These are phyloP conservation scores for Trichoderma koningii DNA, from an alignment of 2,329 filamentous ascomycete genomes.

Conservation along the genomic window DNA sequence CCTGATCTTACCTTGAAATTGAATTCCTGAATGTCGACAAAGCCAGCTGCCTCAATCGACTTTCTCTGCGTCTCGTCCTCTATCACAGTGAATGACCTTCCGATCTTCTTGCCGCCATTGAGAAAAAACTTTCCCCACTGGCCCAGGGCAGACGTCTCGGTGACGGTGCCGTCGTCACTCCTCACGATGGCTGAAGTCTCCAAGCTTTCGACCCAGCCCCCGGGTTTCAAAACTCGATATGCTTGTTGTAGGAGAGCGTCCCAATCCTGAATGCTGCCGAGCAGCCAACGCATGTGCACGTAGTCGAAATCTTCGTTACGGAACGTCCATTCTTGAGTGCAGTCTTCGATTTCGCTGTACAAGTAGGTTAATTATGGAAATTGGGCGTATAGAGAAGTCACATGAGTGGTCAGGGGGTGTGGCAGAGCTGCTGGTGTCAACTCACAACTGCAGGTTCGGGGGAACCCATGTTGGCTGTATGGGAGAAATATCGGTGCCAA, in stretches of 20 bases:
- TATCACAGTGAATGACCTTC: conserved; percentile 37
- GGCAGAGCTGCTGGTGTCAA: not conserved
- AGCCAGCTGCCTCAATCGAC: conserved; percentile 34
- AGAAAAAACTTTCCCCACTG: conserved; percentile 37
- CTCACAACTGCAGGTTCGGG: conserved; percentile 27
- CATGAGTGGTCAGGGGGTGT: not conserved
- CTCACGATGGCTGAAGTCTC: conserved; percentile 34
- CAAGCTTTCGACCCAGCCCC: conserved; percentile 48
- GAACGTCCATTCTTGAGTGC: conserved; percentile 37
- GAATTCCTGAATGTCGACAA: conserved; percentile 33
- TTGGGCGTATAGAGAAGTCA: conserved; percentile 36
- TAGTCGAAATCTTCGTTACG: conserved; percentile 52
- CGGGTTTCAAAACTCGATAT: conserved; percentile 57
- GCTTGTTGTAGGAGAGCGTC: conserved; percentile 53
- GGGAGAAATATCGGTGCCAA: conserved; percentile 58
- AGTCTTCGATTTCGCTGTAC: conserved; percentile 39
- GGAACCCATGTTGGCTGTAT: conserved; percentile 57
- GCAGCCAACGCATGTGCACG: conserved; percentile 60
- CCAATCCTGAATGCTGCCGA: conserved; percentile 60
- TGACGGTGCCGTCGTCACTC: conserved; percentile 39
- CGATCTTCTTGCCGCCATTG: conserved; percentile 36
- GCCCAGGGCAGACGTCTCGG: conserved; percentile 33
- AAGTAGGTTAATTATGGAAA: not conserved
- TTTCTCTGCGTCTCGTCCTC: conserved; percentile 31
- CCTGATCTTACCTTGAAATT: conserved; percentile 31